A percentile compares a stretch with the other conserved stretches of the same genome.
These are phyloP conservation scores for Rheum nobile DNA, from an alignment of 148 eudicot species.

Conservation along the genomic window DNA sequence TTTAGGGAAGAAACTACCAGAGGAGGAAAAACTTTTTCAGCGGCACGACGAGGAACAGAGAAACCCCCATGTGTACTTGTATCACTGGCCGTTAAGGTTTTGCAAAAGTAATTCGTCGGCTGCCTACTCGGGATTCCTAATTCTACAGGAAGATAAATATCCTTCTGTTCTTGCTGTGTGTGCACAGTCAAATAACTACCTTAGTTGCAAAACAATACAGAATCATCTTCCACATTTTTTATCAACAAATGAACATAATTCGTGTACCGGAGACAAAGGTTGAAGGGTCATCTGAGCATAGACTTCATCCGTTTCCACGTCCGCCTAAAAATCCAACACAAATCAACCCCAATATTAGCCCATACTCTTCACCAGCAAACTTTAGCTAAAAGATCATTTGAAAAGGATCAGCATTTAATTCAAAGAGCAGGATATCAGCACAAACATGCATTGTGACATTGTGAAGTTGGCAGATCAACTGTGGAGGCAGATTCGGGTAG, in stretches of 20 bases:
- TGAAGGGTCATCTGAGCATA: constrained; percentile 97
- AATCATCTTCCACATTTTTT: not conserved
- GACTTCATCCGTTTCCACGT: constrained; percentile 92
- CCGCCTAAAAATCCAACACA: constrained; percentile 53
- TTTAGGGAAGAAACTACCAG: constrained; percentile 36
- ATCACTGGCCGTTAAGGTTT: constrained; percentile 96
- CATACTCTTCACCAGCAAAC: not conserved
- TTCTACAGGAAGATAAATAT: constrained; percentile 85
- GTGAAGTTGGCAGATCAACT: constrained; percentile 94
- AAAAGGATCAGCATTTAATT: not conserved
- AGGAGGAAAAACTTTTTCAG: constrained; percentile 99
- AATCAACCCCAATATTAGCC: not conserved
- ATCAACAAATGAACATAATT: not conserved
- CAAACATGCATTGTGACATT: constrained; percentile 98
- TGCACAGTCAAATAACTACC: not conserved
- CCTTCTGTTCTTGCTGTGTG: constrained; percentile 90
- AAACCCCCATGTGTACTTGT: constrained; percentile 99
- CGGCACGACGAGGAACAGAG: constrained; percentile 99
- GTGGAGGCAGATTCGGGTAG: constrained; percentile 81
- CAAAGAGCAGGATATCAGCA: constrained; percentile 23
- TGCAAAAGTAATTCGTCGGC: constrained; percentile 96
- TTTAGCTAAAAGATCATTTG: not conserved
- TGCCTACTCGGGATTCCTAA: constrained; percentile 91
- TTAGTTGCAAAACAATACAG: not conserved
- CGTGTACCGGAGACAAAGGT: constrained; percentile 70